Evolutionary conservation across 2,329 filamentous ascomycete species (phyloP).

Genomic region (Mycosphaerella sp.): DNA sequence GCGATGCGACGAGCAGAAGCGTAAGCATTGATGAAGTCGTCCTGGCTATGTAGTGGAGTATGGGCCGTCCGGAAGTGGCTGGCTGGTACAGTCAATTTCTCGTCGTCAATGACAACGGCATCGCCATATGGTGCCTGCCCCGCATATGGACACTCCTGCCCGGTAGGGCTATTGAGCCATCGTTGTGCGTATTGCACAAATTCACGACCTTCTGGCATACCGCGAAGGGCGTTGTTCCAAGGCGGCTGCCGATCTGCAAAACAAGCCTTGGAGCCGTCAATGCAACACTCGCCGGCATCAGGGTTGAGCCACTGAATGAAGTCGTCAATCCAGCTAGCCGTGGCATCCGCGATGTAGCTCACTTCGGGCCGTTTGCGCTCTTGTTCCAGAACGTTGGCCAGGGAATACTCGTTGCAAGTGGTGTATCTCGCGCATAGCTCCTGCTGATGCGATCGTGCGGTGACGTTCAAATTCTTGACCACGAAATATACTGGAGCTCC

Average conservation of each 20-base stretch:
- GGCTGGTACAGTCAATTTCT: conserved; percentile 62
- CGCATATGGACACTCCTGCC: conserved; percentile 77
- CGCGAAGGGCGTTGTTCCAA: conserved; percentile 83
- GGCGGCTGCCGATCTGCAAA: conserved; percentile 69
- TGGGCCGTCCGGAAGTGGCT: conserved; percentile 91
- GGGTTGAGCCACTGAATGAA: conserved; percentile 97
- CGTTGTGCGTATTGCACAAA: conserved; percentile 79
- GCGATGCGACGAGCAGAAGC: conserved; percentile 83
- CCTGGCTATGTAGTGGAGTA: conserved; percentile 76
- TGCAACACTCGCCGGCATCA: conserved; percentile 64
- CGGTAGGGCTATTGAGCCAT: conserved; percentile 75
- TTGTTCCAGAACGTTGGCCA: conserved; percentile 86
- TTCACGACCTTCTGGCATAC: conserved; percentile 91
- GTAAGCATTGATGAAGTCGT: conserved; percentile 90
- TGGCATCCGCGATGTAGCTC: conserved; percentile 80
- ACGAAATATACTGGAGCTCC: conserved; percentile 97
- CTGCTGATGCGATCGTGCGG: conserved; percentile 67
- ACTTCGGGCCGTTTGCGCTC: conserved; percentile 84
- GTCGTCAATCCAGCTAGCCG: conserved; percentile 95
- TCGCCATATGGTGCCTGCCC: conserved; percentile 82
- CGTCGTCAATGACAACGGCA: conserved; percentile 69
- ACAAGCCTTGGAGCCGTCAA: conserved; percentile 58
- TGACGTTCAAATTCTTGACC: conserved; percentile 71
- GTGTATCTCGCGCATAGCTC: conserved; percentile 88
- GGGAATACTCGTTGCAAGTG: conserved; percentile 73